phyloP scores from a whole-genome alignment of 2,329 filamentous ascomycete genomes.

The Sphaerulina populicola region DNA sequence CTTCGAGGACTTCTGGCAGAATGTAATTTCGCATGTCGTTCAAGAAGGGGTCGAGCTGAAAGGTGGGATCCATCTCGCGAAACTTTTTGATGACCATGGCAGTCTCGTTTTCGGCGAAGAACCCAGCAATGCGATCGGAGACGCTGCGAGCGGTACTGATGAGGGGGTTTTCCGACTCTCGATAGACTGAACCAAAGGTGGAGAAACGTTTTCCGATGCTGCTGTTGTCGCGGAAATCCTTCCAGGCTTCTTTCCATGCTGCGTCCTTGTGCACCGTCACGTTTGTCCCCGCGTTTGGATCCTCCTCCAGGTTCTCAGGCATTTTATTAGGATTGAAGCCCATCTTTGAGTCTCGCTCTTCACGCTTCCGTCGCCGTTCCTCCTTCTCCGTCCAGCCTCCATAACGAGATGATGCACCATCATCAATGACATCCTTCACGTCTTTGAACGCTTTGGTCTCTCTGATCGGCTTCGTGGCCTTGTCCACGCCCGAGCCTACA shows the following conservation, averaged over 20 bases:
- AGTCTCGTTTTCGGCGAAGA: constrained; percentile 97
- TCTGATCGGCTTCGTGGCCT: constrained; percentile 86
- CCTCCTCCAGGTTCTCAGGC: constrained; percentile 62
- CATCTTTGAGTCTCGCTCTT: constrained; percentile 56
- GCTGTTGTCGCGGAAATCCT: constrained; percentile 83
- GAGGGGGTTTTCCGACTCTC: constrained; percentile 94
- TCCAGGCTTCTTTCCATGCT: constrained; percentile 97
- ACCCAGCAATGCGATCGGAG: constrained; percentile 83
- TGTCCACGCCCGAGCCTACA: constrained; percentile 81
- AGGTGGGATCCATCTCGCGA: constrained; percentile 86
- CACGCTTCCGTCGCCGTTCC: constrained; percentile 72
- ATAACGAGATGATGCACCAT: constrained; percentile 90
- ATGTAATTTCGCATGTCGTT: constrained; percentile 97
- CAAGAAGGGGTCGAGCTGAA: constrained; percentile 91
- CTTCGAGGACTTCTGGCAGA: constrained; percentile 89
- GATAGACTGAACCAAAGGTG: constrained; percentile 74
- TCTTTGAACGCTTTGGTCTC: constrained; percentile 90
- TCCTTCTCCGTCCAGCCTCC: constrained; percentile 97
- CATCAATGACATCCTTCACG: constrained; percentile 92
- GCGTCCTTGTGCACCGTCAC: constrained; percentile 94
- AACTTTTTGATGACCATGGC: constrained; percentile 98
- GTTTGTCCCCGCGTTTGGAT: constrained; percentile 90
- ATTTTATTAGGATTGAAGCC: constrained; percentile 33
- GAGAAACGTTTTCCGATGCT: constrained; percentile 84
- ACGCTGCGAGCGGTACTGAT: constrained; percentile 90